phyloP scores from a whole-genome alignment of 2,329 filamentous ascomycete species.

The Botrytis aclada region DNA sequence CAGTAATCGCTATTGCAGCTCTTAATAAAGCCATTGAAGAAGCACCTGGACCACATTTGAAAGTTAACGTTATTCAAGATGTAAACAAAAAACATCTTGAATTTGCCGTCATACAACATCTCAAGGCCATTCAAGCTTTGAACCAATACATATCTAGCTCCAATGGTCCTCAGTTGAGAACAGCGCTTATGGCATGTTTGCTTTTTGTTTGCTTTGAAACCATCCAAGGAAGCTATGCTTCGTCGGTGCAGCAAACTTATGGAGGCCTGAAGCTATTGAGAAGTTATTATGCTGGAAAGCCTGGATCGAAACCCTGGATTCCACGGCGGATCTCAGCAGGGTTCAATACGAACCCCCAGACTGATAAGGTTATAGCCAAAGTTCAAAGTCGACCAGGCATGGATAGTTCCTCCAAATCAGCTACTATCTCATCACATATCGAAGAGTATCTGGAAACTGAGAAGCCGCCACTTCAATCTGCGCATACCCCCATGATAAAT shows the following conservation, averaged over 20 bases:
- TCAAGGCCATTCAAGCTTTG: conserved; percentile 53
- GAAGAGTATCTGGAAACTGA: conserved; percentile 30
- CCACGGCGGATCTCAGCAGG: conserved; percentile 19
- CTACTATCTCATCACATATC: conserved; percentile 26
- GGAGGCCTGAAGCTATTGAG: conserved; percentile 55
- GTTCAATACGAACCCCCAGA: conserved; percentile 5
- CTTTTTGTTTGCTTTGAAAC: conserved; percentile 37
- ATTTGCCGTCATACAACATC: conserved; percentile 57
- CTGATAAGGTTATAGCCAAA: conserved; percentile 19
- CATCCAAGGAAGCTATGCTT: conserved; percentile 49
- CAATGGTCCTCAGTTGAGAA: conserved; percentile 42
- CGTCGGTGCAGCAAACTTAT: conserved; percentile 60
- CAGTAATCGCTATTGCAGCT: conserved; percentile 64
- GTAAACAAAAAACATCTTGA: conserved; percentile 53
- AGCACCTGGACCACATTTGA: conserved; percentile 32
- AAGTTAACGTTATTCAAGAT: conserved; percentile 40
- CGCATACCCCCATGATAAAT: not conserved
- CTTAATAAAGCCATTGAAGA: conserved; percentile 61
- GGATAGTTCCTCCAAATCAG: conserved; percentile 25
- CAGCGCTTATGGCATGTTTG: conserved; percentile 35
- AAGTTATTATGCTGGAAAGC: conserved; percentile 35
- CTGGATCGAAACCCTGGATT: conserved; percentile 27
- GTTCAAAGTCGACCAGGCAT: conserved; percentile 26
- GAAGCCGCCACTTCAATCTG: conserved; percentile 8
- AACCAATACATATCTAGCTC: conserved; percentile 45